These are phyloP conservation scores for Ganoderma sp. DNA, from an alignment of 1,284 basidiomycete genomes.

Conservation along the genomic window DNA sequence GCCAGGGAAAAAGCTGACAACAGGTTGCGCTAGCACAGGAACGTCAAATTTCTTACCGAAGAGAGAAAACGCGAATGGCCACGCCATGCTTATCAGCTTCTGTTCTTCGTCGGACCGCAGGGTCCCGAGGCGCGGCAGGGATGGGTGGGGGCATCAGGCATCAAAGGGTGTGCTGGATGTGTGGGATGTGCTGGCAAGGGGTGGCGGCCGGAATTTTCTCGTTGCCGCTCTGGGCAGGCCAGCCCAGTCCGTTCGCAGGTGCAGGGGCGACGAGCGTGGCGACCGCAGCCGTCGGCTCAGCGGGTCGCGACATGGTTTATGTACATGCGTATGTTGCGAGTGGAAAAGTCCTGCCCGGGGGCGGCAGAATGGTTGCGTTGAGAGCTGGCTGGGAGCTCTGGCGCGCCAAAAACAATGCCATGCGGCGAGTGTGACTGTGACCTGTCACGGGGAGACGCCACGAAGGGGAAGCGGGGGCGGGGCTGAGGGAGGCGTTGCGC, in stretches of 20 bases:
- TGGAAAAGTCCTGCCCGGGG: neutral
- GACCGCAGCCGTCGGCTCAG: neutral
- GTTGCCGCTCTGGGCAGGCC: neutral
- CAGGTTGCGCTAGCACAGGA: neutral
- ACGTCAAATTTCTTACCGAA: slow-evolving; percentile 3
- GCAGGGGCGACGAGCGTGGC: neutral
- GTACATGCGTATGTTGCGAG: neutral
- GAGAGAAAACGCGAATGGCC: neutral
- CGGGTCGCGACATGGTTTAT: neutral
- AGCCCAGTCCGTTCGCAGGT: slow-evolving; percentile 2
- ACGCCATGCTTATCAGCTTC: slow-evolving; percentile 1
- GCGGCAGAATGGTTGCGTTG: neutral
- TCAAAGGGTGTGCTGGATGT: too few species aligned
- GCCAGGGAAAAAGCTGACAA: neutral
- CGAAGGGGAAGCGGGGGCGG: neutral
- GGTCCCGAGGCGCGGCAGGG: neutral
- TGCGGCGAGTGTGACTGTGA: neutral
- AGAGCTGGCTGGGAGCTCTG: neutral
- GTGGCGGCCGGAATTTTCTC: slow-evolving; percentile 2
- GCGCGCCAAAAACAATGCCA: neutral
- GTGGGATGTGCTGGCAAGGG: slow-evolving; percentile 2
- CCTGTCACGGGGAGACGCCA: neutral
- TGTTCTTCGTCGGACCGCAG: slow-evolving; percentile 2
- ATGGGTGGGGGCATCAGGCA: neutral
- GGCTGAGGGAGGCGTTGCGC: neutral